Conservation (phyloP, 805 yeast species). For the Teunomyces barrocoloradensis region DNA sequence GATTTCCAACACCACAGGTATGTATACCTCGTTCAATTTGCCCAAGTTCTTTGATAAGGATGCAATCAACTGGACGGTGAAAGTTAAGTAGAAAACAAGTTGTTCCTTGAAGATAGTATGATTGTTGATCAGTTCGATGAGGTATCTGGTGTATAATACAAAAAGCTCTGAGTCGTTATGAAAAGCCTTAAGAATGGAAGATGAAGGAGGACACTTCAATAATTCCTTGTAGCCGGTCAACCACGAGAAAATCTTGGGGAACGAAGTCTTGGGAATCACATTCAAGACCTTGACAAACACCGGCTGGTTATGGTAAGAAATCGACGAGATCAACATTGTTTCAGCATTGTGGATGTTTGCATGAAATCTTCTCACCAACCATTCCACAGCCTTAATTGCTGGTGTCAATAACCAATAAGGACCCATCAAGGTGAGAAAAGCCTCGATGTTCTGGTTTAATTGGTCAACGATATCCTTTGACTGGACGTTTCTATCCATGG, state of each 20-base stretch:
- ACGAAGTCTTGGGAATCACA: constrained; percentile 52
- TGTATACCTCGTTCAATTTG: constrained; percentile 44
- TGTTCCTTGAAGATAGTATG: constrained; percentile 63
- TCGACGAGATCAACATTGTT: constrained; percentile 60
- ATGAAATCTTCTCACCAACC: constrained; percentile 91
- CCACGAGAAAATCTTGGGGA: constrained; percentile 82
- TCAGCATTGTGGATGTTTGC: constrained; percentile 82
- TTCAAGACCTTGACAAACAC: constrained; percentile 74
- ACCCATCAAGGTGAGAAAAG: constrained; percentile 69
- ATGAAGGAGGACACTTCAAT: constrained; percentile 61
- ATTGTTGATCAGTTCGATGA: constrained; percentile 48
- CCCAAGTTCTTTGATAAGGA: constrained; percentile 49
- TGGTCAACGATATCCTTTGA: constrained; percentile 71
- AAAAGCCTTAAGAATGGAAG: constrained; percentile 70
- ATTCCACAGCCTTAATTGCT: constrained; percentile 81
- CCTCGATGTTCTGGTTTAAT: constrained; percentile 70
- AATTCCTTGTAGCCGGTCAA: constrained; percentile 63
- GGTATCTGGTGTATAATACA: constrained; percentile 60
- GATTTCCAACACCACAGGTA: constrained; percentile 58
- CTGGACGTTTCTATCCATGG: constrained; percentile 80
- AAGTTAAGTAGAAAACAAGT: constrained; percentile 75
- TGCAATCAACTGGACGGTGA: constrained; percentile 65
- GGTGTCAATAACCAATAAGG: constrained; percentile 76
- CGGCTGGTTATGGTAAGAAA: constrained; percentile 78
- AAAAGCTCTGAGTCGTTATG: constrained; percentile 62